Evolutionary conservation across 176 grass and related monocot genomes (phyloP).

Genomic region (Raddia guianensis): DNA sequence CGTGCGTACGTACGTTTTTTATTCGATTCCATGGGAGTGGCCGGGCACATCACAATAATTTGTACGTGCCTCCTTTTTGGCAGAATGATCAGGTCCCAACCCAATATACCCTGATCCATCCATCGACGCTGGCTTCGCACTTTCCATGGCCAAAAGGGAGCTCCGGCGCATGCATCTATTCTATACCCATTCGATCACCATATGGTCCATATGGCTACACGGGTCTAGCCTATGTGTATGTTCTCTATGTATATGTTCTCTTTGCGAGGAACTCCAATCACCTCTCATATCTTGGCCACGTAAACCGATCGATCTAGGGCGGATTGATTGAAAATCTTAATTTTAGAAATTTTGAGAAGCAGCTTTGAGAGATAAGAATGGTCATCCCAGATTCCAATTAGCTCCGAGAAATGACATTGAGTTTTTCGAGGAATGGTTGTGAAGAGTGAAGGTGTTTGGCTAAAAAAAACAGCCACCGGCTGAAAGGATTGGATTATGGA

Average conservation of each 20-base stretch:
- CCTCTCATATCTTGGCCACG: neutral
- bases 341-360: too few species aligned
- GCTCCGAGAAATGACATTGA: too few species aligned
- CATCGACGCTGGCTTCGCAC: neutral
- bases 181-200: neutral
- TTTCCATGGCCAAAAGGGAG: constrained; percentile 12
- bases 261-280: neutral
- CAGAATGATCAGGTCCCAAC: constrained; percentile 16
- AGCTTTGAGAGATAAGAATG: too few species aligned
- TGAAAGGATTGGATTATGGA: too few species aligned
- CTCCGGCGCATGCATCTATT: neutral
- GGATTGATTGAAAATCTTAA: too few species aligned
- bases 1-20: neutral
- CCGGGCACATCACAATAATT: constrained; percentile 6
- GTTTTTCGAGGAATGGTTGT: too few species aligned
- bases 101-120: constrained; percentile 8
- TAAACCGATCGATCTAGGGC: neutral
- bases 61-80: neutral
- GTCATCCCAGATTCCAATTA: too few species aligned
- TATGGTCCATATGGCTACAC: too few species aligned
- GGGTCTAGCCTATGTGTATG: neutral
- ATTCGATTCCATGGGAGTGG: constrained; percentile 15
- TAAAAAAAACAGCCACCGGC: too few species aligned
- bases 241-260: neutral
- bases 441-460: too few species aligned